Evolutionary conservation across 2,329 filamentous ascomycete species (phyloP).

Genomic region (Epichloe amarillans): DNA sequence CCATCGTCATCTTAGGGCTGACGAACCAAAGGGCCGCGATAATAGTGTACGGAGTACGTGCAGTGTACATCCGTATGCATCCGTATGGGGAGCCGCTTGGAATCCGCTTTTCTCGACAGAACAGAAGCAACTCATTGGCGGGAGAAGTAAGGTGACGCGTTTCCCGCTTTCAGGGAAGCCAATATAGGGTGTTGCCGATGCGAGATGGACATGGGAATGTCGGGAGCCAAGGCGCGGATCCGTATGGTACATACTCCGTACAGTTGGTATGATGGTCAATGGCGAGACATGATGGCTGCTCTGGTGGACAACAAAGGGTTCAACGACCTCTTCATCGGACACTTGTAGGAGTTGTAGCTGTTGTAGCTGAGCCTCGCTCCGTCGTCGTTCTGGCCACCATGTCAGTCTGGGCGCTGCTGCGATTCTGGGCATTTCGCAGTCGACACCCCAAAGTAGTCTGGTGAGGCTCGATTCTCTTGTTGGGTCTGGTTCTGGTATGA

Average conservation of each 20-base stretch:
- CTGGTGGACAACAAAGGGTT: too few relatives aligned
- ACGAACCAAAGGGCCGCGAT: constrained; percentile 4
- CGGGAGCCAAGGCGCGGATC: background rate
- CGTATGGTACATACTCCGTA: background rate
- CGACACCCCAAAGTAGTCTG: too few relatives aligned
- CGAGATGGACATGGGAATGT: background rate
- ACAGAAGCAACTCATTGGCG: background rate
- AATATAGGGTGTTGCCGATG: background rate
- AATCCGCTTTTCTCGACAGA: constrained; percentile 1
- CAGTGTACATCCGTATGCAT: background rate
- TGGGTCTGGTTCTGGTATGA: too few relatives aligned
- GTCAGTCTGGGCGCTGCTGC: too few relatives aligned
- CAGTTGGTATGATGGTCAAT: too few relatives aligned
- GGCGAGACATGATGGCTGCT: background rate
- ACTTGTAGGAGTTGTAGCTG: too few relatives aligned
- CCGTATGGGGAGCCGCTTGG: background rate
- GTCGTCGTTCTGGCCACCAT: too few relatives aligned
- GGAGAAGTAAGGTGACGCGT: background rate
- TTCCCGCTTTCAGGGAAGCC: background rate
- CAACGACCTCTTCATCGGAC: too few relatives aligned
- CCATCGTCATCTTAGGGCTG: constrained; percentile 5
- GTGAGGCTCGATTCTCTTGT: too few relatives aligned
- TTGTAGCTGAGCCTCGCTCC: too few relatives aligned
- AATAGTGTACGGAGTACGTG: background rate
- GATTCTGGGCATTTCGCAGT: too few relatives aligned